A percentile compares a stretch with the other conserved stretches of the same genome.
Conservation (phyloP, 1,139 yeast species). For the Diutina pseudorugosa region DNA sequence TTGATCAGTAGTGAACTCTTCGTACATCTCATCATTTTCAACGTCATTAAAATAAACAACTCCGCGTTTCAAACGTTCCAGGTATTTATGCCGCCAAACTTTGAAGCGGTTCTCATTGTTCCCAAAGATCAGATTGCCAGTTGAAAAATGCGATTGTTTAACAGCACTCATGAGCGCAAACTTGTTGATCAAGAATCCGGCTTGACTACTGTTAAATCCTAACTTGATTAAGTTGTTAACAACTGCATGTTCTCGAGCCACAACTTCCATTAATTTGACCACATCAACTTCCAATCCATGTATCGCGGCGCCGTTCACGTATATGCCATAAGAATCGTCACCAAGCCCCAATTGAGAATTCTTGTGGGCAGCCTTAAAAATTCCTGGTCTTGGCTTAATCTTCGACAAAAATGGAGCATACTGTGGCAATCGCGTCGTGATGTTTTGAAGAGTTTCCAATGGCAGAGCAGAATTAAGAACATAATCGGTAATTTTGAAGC, state of each 20-base stretch:
- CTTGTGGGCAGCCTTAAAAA: slow-evolving; percentile 16
- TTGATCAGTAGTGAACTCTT: slow-evolving; percentile 31
- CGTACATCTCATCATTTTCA: slow-evolving; percentile 48
- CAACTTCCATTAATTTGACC: slow-evolving; percentile 22
- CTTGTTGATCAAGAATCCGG: slow-evolving; percentile 28
- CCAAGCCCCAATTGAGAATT: slow-evolving; percentile 19
- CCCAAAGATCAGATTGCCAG: slow-evolving; percentile 23
- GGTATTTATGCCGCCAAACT: slow-evolving; percentile 21
- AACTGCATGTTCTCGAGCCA: slow-evolving; percentile 23
- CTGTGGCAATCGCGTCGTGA: slow-evolving; percentile 42
- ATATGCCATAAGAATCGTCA: slow-evolving; percentile 37
- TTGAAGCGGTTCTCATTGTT: slow-evolving; percentile 26
- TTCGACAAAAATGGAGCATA: slow-evolving; percentile 21
- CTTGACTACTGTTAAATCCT: slow-evolving; percentile 24
- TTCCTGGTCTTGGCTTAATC: slow-evolving; percentile 12
- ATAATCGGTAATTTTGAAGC: slow-evolving; percentile 31
- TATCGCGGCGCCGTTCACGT: slow-evolving; percentile 49
- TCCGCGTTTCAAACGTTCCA: slow-evolving; percentile 20
- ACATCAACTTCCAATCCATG: slow-evolving; percentile 32
- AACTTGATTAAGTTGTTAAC: slow-evolving; percentile 17
- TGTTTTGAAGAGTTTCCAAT: slow-evolving; percentile 18
- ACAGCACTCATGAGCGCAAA: slow-evolving; percentile 33
- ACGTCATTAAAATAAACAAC: slow-evolving; percentile 72
- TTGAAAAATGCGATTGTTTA: slow-evolving; percentile 21
- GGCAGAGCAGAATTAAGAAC: slow-evolving; percentile 17